Evolutionary conservation across 1,284 basidiomycete species (phyloP), one percentile per base, ranked within the genome.

Genomic region (Puccinia brachypodii): DNA sequence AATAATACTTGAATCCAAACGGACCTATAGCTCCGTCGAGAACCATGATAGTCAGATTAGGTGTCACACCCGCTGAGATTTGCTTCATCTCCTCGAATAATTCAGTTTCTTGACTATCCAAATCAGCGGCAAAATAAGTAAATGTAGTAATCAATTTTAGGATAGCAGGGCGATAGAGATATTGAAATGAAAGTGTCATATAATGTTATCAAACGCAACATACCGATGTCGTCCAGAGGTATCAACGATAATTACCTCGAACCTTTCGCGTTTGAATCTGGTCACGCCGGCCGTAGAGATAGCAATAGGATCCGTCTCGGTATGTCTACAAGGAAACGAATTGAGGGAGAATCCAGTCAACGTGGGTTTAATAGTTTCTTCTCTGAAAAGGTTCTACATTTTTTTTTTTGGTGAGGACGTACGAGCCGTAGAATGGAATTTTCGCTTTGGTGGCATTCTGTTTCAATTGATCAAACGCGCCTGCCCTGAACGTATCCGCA

Each of bases 201-300:
- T 33, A 64, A 16, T 16, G 19, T 31, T 64, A 16, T 50, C 22
- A 50, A 31, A 73, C 28, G 8, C 31, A 25, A 56, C 9, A 25
- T 22, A 79, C 77, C 77, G 77, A 87, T 99, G 97, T 83, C 97
- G 90, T 81, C 97, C 97, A 38, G 94, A 96, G 0, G 97, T 99
- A 87, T 99, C 97, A 82, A 99, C 97, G 84, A 99, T 98, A 86
- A 99, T 98, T 68, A 99, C 93, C 84, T 99, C 97, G 86, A 99
- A 99, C 42, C 94, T 90, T 87, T 98, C 96, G 88, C 96, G 95
- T 88, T 96, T 94, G 89, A 99, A 99, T 87, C 98, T 98, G 22
- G 92, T 89, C 6, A 98, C 97, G 88, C 97, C 97, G 85, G 96
- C 92, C 1, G 93, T 92, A 8, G 97, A 96, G 85, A 98, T 98